Base-by-base conservation (phyloP, 257 asterid genomes). In the Nicotiana sylvestris region DNA sequence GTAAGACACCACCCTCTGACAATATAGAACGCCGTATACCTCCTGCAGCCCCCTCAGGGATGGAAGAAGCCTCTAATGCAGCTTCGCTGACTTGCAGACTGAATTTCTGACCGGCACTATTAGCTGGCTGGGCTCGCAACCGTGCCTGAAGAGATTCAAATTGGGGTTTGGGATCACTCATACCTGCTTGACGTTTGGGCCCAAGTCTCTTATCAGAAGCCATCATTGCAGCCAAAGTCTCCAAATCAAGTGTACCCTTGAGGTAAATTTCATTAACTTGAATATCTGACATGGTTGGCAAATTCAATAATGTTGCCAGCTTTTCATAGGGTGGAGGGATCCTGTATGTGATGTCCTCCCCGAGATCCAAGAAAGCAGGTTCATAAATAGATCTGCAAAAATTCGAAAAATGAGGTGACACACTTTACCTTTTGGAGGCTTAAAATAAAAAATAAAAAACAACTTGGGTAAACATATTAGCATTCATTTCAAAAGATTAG, bases 41-140 rank as follows among this genome's bases (percentile, higher is more conserved):
- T 84, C 99, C 99, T 85, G 98, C 97, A 56, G 99, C 92, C 81
- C 98, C 99, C 87, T 96, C 99, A 32, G 99, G 99, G 55, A 94
- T 92, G 49, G 94, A 97, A 85, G 91, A 91, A 46, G 94, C 88
- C 85, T 78, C 91, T 84, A 96, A 69, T 77, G 91, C 93, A 74
- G 94, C 90, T 84, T 92, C 97, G 81, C 93, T 96, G 81, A 94
- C 90, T 90, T 85, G 87, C 80, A 94, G 90, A 87, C 91, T 86
- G 90, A 93, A 96, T 16, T 82, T 89, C 83, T 90, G 97, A 11
- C 81, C 85, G 53, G 91, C 85, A 85, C 83, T 89, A 87, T 87
- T 85, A 81, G 84, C 82, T 32, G 88, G 80, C 87, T 89, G 97
- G 65, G 92, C 91, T 88, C 85, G 89, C 84, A 96, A 68, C 87